These are phyloP conservation scores for Acanthamoeba sp. DNA, from an alignment of 208 protist species.

Conservation along the genomic window DNA sequence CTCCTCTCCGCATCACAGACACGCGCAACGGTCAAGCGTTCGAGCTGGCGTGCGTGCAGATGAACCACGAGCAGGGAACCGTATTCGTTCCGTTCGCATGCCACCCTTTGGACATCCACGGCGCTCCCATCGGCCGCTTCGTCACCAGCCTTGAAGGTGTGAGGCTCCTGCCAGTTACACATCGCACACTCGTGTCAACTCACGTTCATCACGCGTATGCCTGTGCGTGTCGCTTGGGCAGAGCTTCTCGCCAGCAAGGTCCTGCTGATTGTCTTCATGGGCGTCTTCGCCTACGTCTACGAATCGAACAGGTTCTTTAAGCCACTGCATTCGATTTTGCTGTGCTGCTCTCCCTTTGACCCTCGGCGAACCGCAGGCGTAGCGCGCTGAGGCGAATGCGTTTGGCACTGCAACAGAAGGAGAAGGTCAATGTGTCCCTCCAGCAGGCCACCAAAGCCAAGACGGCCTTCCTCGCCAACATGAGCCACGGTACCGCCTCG, in stretches of 20 bases:
- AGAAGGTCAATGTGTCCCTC: constrained; percentile 1
- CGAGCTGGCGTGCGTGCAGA: neutral
- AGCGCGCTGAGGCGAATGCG: neutral
- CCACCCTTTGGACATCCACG: neutral
- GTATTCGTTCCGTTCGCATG: neutral
- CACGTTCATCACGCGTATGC: neutral
- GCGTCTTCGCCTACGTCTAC: constrained; percentile 13
- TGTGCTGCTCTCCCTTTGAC: neutral
- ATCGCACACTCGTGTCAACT: neutral
- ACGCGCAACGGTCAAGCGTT: neutral
- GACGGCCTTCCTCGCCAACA: constrained; percentile 36
- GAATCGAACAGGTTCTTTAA: neutral
- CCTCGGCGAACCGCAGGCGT: neutral
- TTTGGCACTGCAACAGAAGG: constrained; percentile 13
- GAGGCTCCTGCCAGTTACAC: neutral
- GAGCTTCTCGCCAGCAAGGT: neutral
- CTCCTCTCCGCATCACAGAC: neutral
- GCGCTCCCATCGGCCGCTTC: neutral
- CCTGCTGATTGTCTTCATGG: neutral
- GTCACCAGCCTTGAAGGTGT: neutral
- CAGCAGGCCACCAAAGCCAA: constrained; percentile 64
- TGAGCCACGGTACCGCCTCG: constrained; percentile 21
- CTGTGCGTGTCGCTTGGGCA: neutral
- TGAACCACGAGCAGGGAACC: neutral
- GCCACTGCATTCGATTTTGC: neutral